A percentile compares a stretch with the other conserved stretches of the same genome.
phyloP scores from a whole-genome alignment of 2,329 filamentous ascomycete genomes.

The Teratosphaeria gauchensis region DNA sequence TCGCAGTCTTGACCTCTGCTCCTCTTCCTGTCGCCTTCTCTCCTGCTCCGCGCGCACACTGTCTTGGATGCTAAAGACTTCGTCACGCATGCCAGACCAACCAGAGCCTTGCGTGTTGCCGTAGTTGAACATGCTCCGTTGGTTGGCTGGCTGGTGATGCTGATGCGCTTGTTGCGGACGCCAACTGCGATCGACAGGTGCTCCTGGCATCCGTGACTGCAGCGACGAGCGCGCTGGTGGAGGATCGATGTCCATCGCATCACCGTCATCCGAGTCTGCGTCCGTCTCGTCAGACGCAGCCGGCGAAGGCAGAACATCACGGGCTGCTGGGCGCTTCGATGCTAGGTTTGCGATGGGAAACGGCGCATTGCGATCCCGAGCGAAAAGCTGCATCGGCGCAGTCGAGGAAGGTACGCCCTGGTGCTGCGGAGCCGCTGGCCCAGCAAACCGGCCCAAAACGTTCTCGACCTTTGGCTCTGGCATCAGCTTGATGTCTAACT shows the following conservation, averaged over 20 bases:
- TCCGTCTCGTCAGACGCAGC: slow-evolving; percentile 14
- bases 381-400: slow-evolving; percentile 18
- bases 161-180: slow-evolving; percentile 33
- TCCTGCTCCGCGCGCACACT: slow-evolving; percentile 8
- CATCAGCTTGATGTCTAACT: slow-evolving; percentile 22
- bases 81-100: slow-evolving; percentile 15
- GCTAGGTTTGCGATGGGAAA: slow-evolving; percentile 29
- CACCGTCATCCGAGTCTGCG: slow-evolving; percentile 25
- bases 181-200: slow-evolving; percentile 8
- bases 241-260: slow-evolving; percentile 68
- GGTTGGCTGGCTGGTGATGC: neutral
- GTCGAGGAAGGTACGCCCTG: slow-evolving; percentile 18
- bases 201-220: slow-evolving; percentile 10
- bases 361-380: slow-evolving; percentile 14
- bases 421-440: slow-evolving; percentile 14
- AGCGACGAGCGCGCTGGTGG: slow-evolving; percentile 4
- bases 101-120: slow-evolving; percentile 17
- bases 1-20: slow-evolving; percentile 10
- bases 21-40: slow-evolving; percentile 8
- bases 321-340: slow-evolving; percentile 10
- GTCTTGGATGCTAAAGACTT: slow-evolving; percentile 19
- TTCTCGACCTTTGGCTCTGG: slow-evolving; percentile 22
- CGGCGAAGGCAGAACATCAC: slow-evolving; percentile 11
- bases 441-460: slow-evolving; percentile 18
- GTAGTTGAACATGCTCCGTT: slow-evolving; percentile 29